Evolutionary conservation across 768 basidiomycete genomes (phyloP).

Genomic region (Mycena olivaceomarginata): DNA sequence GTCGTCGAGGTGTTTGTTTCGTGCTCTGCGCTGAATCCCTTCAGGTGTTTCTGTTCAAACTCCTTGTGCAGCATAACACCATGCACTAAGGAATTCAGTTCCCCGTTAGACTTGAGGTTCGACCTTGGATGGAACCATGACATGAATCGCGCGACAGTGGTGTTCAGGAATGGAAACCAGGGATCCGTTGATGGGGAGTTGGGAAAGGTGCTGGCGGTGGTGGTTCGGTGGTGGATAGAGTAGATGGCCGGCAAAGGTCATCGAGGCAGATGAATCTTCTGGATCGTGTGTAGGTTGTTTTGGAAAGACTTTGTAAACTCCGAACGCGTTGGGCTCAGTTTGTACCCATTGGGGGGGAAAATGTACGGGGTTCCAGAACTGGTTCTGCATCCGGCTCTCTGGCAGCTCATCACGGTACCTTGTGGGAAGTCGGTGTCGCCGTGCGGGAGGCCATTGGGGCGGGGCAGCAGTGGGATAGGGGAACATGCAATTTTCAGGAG

Average conservation of each 20-base stretch:
- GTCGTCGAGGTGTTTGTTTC: slow-evolving; percentile 45
- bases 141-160: slow-evolving; percentile 12
- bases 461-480: not conserved
- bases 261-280: slow-evolving; percentile 39
- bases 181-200: slow-evolving; percentile 40
- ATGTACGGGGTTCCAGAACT: not conserved
- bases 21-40: slow-evolving; percentile 41
- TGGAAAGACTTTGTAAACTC: slow-evolving; percentile 47
- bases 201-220: not conserved
- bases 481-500: not conserved
- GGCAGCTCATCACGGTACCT: not conserved
- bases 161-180: slow-evolving; percentile 47
- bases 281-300: slow-evolving; percentile 43
- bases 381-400: not conserved
- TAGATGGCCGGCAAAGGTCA: slow-evolving; percentile 40
- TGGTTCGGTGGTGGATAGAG: not conserved
- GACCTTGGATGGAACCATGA: slow-evolving; percentile 47
- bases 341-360: slow-evolving; percentile 16
- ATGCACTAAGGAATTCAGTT: slow-evolving; percentile 49
- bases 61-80: slow-evolving; percentile 49
- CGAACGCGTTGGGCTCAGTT: slow-evolving; percentile 47
- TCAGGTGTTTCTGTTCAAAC: slow-evolving; percentile 47
- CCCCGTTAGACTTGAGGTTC: slow-evolving; percentile 44
- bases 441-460: slow-evolving; percentile 18
- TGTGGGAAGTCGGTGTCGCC: not conserved